These are phyloP conservation scores for Lolium rigidum DNA, from an alignment of 176 grass and related monocot genomes.

Conservation along the genomic window DNA sequence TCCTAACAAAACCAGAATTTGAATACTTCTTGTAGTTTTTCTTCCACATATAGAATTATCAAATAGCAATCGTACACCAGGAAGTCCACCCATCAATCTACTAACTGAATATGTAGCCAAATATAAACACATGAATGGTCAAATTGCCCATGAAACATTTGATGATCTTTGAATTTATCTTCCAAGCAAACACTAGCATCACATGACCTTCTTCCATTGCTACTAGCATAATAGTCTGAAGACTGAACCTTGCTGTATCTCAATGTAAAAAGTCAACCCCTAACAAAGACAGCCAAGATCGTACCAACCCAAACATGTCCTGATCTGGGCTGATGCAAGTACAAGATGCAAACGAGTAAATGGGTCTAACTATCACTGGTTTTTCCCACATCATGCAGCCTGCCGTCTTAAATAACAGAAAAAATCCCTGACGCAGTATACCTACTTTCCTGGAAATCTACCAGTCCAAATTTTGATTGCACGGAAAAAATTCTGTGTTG, in stretches of 20 bases:
- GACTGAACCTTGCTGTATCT: neutral
- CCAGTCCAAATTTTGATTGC: neutral
- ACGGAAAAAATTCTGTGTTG: neutral
- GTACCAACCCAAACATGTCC: neutral
- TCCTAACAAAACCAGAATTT: neutral
- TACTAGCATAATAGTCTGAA: neutral
- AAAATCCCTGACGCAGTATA: neutral
- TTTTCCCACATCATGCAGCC: neutral
- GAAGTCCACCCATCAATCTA: neutral
- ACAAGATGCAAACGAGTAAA: neutral
- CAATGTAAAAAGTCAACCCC: neutral
- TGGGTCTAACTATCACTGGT: neutral
- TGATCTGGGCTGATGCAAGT: neutral
- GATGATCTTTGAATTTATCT: neutral
- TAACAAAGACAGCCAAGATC: neutral
- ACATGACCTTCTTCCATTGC: neutral
- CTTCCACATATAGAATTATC: neutral
- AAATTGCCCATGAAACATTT: neutral
- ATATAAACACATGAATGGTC: neutral
- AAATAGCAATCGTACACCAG: neutral
- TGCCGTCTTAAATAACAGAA: neutral
- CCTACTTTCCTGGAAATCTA: neutral
- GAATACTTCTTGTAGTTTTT: neutral
- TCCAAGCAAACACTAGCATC: neutral
- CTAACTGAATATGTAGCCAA: neutral